Conservation (phyloP, 352 stramenopile genomes). For the Phytophthora sp. region DNA sequence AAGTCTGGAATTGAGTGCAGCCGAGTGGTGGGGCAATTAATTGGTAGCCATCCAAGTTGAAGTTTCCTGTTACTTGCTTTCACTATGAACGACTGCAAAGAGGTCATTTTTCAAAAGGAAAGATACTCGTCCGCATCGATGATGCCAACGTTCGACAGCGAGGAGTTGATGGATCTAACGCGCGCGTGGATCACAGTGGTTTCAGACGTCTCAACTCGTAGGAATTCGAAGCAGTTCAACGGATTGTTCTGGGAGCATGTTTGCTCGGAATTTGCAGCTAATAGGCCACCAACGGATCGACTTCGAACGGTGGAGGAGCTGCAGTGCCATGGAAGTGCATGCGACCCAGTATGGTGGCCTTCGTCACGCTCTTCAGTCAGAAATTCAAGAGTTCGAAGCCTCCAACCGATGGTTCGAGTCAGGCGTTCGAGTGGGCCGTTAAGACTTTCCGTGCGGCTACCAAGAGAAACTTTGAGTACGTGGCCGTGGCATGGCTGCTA, state of each 20-base stretch:
- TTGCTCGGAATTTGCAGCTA: background rate
- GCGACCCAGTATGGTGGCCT: conserved; percentile 1
- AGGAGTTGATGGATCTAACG: conserved; percentile 8
- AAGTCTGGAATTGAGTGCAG: no score
- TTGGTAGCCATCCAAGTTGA: no score
- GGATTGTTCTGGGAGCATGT: background rate
- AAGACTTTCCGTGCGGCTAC: conserved; percentile 4
- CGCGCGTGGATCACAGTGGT: conserved; percentile 16
- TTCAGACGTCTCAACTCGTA: background rate
- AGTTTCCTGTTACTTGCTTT: no score
- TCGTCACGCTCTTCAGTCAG: conserved; percentile 3
- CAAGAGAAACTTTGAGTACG: conserved; percentile 18
- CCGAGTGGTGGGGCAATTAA: no score
- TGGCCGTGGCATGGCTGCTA: conserved; percentile 2
- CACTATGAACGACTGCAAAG: no score
- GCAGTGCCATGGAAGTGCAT: background rate
- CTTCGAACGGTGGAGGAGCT: background rate
- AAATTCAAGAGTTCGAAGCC: background rate
- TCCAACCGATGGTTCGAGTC: background rate
- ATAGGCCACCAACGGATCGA: background rate
- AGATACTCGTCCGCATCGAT: background rate
- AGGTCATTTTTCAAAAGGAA: no score
- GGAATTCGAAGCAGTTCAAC: background rate
- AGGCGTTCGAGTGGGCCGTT: conserved; percentile 6
- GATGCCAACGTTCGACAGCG: background rate